Percentiles rank a stretch among this genome's conserved stretches.
Evolutionary conservation across 306 rosid genomes (phyloP).

Genomic region (Quercus variabilis): DNA sequence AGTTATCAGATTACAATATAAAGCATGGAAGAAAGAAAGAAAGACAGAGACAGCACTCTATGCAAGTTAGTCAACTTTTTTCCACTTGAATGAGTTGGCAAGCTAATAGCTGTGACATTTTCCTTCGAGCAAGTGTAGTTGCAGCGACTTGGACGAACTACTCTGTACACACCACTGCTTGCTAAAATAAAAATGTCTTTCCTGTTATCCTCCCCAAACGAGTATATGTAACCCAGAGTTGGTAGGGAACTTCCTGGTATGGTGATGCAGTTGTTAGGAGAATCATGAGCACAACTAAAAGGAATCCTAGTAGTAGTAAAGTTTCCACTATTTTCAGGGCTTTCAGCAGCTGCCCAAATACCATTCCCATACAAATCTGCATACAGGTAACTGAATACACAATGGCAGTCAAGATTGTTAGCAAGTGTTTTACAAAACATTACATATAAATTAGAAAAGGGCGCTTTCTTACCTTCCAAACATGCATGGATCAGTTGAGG

Average conservation of each 20-base stretch:
- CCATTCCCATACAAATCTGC: conserved; percentile 21
- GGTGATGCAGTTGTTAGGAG: conserved; percentile 55
- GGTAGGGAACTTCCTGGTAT: conserved; percentile 53
- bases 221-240: conserved; percentile 61
- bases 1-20: neutral
- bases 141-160: conserved; percentile 80
- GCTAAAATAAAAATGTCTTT: conserved; percentile 68
- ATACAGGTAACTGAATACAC: conserved; percentile 28
- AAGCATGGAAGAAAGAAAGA: neutral
- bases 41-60: neutral
- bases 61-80: conserved; percentile 9
- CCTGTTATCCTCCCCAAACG: conserved; percentile 73
- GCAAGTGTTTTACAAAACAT: neutral
- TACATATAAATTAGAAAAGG: neutral
- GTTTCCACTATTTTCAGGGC: conserved; percentile 27
- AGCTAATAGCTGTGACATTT: conserved; percentile 34
- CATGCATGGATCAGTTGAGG: conserved; percentile 40
- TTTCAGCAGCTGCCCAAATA: conserved; percentile 22
- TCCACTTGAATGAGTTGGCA: conserved; percentile 30
- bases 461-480: conserved; percentile 29
- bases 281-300: conserved; percentile 65
- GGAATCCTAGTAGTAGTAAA: conserved; percentile 24
- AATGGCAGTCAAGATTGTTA: neutral
- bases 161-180: conserved; percentile 66
- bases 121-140: conserved; percentile 58